Evolutionary conservation across 2,329 filamentous ascomycete genomes (phyloP).

Genomic region (Fusarium luffae): DNA sequence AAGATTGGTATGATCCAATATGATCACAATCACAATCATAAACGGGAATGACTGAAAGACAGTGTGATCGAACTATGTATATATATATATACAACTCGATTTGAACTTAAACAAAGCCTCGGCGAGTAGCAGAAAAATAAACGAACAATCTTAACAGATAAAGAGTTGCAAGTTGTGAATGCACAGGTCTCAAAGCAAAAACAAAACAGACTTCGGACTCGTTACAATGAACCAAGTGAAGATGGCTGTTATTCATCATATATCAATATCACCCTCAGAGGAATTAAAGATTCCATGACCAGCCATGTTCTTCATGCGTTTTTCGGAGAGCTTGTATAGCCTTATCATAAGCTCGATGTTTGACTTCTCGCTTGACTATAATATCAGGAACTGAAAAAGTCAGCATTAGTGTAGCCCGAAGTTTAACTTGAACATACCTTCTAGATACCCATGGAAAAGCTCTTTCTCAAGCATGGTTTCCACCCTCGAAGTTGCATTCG

Average conservation of each 20-base stretch:
- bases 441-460: conserved; percentile 47
- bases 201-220: not conserved
- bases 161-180: not conserved
- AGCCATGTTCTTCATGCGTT: conserved; percentile 31
- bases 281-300: not conserved
- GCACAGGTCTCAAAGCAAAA: not conserved
- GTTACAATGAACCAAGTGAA: not conserved
- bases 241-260: not conserved
- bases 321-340: conserved; percentile 33
- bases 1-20: not conserved
- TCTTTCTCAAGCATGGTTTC: conserved; percentile 40
- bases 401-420: not conserved
- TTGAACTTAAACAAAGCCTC: not conserved
- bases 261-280: not conserved
- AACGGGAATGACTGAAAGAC: not conserved
- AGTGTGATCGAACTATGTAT: not conserved
- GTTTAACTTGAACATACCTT: conserved; percentile 25
- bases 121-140: not conserved
- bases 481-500: not conserved
- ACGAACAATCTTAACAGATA: not conserved
- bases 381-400: conserved; percentile 32
- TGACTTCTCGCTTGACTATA: conserved; percentile 28
- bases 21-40: not conserved
- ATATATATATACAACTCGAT: not conserved
- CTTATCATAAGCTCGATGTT: conserved; percentile 25